Conservation (phyloP, 2,329 filamentous ascomycete species). For the Corynespora cassiicola region DNA sequence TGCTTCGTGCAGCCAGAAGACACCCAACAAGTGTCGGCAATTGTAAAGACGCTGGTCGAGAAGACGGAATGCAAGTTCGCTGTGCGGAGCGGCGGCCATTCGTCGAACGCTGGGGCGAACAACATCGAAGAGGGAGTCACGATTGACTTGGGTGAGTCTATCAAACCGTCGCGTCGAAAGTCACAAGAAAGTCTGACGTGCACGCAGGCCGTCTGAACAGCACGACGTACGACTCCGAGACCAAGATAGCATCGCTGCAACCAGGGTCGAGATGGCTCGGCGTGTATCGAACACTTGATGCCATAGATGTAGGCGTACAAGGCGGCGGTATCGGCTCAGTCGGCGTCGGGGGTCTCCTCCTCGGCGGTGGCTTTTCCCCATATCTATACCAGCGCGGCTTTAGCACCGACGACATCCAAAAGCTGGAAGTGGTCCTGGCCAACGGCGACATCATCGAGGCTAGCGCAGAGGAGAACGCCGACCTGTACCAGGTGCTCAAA, state of each 20-base stretch:
- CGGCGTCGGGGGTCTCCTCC: slow-evolving; percentile 13
- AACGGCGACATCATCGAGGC: slow-evolving; percentile 40
- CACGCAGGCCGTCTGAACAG: slow-evolving; percentile 3
- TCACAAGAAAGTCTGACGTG: too few species aligned
- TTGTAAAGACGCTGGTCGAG: slow-evolving; percentile 14
- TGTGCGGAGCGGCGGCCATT: slow-evolving; percentile 32
- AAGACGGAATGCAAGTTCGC: too few species aligned
- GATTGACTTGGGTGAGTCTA: too few species aligned
- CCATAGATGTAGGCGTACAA: slow-evolving; percentile 1
- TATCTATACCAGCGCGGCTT: slow-evolving; percentile 10
- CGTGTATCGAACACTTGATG: slow-evolving; percentile 27
- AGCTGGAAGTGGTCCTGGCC: slow-evolving; percentile 39
- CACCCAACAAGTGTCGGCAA: neutral
- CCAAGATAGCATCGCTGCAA: slow-evolving; percentile 8
- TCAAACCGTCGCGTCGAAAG: too few species aligned
- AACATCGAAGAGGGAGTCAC: slow-evolving; percentile 38
- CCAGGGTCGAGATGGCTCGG: slow-evolving; percentile 30
- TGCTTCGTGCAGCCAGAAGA: slow-evolving; percentile 8
- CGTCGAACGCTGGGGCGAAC: slow-evolving; percentile 27
- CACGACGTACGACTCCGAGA: slow-evolving; percentile 2
- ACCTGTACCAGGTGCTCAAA: slow-evolving; percentile 40
- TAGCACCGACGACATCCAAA: slow-evolving; percentile 10
- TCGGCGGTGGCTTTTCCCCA: slow-evolving; percentile 12
- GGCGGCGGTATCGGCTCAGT: slow-evolving; percentile 9
- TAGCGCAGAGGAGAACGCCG: slow-evolving; percentile 30